A percentile compares a stretch with the other conserved stretches of the same genome.
Conservation (phyloP, 345 rosid species). For the Hypericum perforatum region DNA sequence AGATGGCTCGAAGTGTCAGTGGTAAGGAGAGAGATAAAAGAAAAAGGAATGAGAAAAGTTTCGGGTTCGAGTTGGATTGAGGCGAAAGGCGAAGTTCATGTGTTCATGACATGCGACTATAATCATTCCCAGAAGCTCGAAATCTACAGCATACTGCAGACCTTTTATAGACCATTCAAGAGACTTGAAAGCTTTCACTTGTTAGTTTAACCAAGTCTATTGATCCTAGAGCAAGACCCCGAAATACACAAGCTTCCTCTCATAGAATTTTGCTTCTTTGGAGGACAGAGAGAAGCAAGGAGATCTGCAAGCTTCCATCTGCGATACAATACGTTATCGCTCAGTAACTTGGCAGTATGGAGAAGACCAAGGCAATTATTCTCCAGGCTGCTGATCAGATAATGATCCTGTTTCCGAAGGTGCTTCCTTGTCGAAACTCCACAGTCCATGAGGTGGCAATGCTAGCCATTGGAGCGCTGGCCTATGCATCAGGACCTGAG, state of each 20-base stretch:
- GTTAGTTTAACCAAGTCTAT: too few species aligned
- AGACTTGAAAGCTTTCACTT: too few species aligned
- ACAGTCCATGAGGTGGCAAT: conserved; percentile 96
- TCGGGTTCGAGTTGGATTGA: conserved; percentile 84
- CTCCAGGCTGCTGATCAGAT: conserved; percentile 71
- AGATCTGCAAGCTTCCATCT: conserved; percentile 78
- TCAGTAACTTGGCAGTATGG: conserved; percentile 64
- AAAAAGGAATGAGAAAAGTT: conserved; percentile 45
- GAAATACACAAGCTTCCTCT: too few species aligned
- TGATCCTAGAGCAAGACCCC: too few species aligned
- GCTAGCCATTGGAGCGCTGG: conserved; percentile 97
- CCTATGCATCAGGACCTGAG: conserved; percentile 65
- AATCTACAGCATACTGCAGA: conserved; percentile 29
- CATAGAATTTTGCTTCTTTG: conserved; percentile 26
- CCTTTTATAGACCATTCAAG: too few species aligned
- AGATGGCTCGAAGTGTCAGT: conserved; percentile 50
- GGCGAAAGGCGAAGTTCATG: conserved; percentile 37
- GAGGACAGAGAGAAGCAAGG: conserved; percentile 92
- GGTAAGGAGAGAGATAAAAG: conserved; percentile 48
- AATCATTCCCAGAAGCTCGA: conserved; percentile 42
- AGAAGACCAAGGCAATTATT: conserved; percentile 50
- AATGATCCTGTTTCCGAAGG: conserved; percentile 72
- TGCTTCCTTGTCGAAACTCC: conserved; percentile 80
- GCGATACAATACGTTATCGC: conserved; percentile 88
- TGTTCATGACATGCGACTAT: conserved; percentile 40